Evolutionary conservation across 805 yeast species (phyloP).

Genomic region (Ogataea ganodermae): DNA sequence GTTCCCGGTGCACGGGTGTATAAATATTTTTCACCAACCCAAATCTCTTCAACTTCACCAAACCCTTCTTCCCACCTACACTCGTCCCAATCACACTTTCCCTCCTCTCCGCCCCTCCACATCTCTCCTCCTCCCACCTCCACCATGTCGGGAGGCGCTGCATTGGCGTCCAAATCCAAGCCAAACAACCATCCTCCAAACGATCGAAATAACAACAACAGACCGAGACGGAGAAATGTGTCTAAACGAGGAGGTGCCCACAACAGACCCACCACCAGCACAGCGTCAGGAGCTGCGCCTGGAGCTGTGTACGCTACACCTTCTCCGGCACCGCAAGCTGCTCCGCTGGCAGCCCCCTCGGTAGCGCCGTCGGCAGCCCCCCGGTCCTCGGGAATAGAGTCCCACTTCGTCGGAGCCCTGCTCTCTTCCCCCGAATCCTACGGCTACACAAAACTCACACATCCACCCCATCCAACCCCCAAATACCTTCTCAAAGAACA

Average conservation of each 20-base stretch:
- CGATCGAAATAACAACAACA: constrained; percentile 5
- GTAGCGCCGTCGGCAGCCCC: not conserved
- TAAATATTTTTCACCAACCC: not conserved
- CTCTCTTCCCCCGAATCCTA: constrained; percentile 28
- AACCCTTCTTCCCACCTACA: not conserved
- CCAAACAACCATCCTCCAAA: not conserved
- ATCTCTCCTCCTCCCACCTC: not conserved
- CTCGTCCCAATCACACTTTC: not conserved
- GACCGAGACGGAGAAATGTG: not conserved
- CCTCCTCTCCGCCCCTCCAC: not conserved
- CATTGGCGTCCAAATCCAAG: constrained; percentile 1
- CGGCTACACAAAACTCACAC: constrained; percentile 31
- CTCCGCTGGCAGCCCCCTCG: not conserved
- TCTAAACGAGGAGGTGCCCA: not conserved
- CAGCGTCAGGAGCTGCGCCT: no score
- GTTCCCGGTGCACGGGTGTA: not conserved
- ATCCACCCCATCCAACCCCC: constrained; percentile 27
- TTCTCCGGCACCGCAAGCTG: no score
- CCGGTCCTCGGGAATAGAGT: constrained; percentile 20
- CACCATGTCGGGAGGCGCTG: constrained; percentile 8
- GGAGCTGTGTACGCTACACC: no score
- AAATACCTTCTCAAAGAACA: constrained; percentile 36
- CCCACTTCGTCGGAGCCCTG: constrained; percentile 35
- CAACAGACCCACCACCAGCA: not conserved
- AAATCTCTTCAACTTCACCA: not conserved